Evolutionary conservation across 2,329 filamentous ascomycete genomes (phyloP), one percentile per base, ranked within the genome.

Genomic region (Colletotrichum destructivum): DNA sequence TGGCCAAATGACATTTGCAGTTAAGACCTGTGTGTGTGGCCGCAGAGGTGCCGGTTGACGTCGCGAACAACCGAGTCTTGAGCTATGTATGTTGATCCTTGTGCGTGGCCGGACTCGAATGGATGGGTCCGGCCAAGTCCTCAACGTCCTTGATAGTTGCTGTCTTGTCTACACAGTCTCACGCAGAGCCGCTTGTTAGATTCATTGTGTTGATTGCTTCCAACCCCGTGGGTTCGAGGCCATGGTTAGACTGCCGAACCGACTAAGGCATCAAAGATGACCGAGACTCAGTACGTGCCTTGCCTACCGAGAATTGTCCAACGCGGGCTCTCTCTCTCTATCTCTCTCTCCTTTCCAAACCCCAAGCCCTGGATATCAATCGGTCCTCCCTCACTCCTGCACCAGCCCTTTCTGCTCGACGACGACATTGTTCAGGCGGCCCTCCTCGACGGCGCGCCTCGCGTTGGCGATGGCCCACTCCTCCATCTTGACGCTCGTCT

Each of bases 401-500:
- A 56, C 62, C 66, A 83, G 69, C 4, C 77, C 71, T 73, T 76
- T 82, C 81, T 96, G 93, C 82, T 96, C 94, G 1, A 89, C 88
- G n/a, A 96, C 93, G 23, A 92, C 88, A 73, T 87, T 93, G 79
- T 88, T 89, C 77, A 95, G 78, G 74, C 84, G 88, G 0, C 91
- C 91, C 60, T 86, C 86, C 74, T 88, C 85, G 7, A 95, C 75
- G 1, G 91, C 93, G 74, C 85, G 82, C 26, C 87, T 85, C 42
- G 95, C 87, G 78, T 96, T 96, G 40, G 86, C 87, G 75, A 96
- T 91, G 49, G 89, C 88, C 91, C 91, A 94, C 77, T 90, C 87
- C 82, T 96, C 94, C 93, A 96, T 91, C 81, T 89, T 88, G 54
- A 82, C 84, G 79, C 88, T 84, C 8, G 88, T 89, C 82, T 90